Percentiles rank a stretch among this genome's conserved stretches.
phyloP scores from a whole-genome alignment of 2,329 filamentous ascomycete species.

The Ophiobolus disseminans region DNA sequence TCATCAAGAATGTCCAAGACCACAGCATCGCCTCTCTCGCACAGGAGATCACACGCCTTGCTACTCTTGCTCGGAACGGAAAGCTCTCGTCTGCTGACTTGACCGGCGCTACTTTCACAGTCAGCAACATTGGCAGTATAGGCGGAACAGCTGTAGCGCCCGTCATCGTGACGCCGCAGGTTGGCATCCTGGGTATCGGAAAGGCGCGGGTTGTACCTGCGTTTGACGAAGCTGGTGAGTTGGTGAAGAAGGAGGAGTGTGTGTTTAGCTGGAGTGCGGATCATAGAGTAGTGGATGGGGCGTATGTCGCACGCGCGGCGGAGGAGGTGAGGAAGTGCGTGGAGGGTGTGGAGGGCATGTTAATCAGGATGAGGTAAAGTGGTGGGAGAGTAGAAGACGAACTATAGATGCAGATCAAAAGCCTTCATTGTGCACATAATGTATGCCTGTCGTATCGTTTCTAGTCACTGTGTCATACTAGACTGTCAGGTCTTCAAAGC shows the following conservation, averaged over 20 bases:
- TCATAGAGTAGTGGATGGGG: slow-evolving; percentile 92
- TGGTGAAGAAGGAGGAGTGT: slow-evolving; percentile 79
- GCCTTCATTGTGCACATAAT: neutral
- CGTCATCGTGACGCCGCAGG: slow-evolving; percentile 87
- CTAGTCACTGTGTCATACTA: too few relatives aligned
- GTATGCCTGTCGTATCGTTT: neutral
- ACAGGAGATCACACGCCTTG: slow-evolving; percentile 75
- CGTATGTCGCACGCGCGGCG: slow-evolving; percentile 90
- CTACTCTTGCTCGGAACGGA: slow-evolving; percentile 74
- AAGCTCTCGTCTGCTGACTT: slow-evolving; percentile 79
- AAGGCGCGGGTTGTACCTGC: slow-evolving; percentile 80
- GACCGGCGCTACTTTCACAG: slow-evolving; percentile 86
- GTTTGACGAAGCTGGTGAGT: slow-evolving; percentile 64
- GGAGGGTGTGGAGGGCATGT: slow-evolving; percentile 86
- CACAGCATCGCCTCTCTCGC: slow-evolving; percentile 82
- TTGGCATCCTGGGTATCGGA: slow-evolving; percentile 90
- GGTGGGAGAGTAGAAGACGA: neutral
- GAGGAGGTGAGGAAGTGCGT: slow-evolving; percentile 79
- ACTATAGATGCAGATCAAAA: neutral
- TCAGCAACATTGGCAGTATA: slow-evolving; percentile 96
- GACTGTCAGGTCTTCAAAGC: too few relatives aligned
- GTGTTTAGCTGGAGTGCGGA: slow-evolving; percentile 98
- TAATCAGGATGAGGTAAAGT: slow-evolving; percentile 64
- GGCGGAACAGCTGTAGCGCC: slow-evolving; percentile 91
- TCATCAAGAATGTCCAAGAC: slow-evolving; percentile 81